Evolutionary conservation across 768 basidiomycete species (phyloP).

Genomic region (Leucosporidium scottii): DNA sequence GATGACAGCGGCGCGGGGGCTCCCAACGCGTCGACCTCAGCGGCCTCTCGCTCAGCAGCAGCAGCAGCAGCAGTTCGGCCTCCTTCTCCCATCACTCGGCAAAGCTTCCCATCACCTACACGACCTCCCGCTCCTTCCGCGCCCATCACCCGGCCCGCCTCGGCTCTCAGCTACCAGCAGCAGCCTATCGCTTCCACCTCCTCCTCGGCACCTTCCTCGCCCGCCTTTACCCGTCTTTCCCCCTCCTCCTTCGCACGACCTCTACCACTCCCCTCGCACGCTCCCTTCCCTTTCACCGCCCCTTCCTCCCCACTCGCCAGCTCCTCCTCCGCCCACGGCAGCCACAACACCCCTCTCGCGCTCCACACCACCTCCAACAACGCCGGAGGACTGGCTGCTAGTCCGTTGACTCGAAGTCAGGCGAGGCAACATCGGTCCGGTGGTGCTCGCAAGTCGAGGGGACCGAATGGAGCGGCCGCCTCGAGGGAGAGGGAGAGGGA

Average conservation of each 20-base stretch:
- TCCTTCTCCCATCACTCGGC: background rate
- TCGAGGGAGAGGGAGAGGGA: background rate
- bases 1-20: slow-evolving; percentile 8
- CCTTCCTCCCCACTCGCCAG: background rate
- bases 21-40: background rate
- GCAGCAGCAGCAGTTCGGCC: background rate
- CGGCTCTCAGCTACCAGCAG: background rate
- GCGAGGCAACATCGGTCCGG: background rate
- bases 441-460: too few species aligned
- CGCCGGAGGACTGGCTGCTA: too few species aligned
- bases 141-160: background rate
- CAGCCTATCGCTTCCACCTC: background rate
- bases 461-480: background rate
- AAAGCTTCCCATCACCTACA: background rate
- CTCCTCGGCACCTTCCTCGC: background rate
- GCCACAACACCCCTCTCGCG: background rate
- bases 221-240: background rate
- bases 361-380: background rate
- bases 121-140: background rate
- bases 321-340: background rate
- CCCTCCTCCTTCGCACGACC: background rate
- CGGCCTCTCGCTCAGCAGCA: background rate
- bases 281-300: background rate
- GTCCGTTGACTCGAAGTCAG: too few species aligned
- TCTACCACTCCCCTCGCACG: background rate